Percentiles rank a stretch among this genome's conserved stretches.
Evolutionary conservation across 2,329 filamentous ascomycete species (phyloP).

Genomic region (Cryoendolithus antarcticus): DNA sequence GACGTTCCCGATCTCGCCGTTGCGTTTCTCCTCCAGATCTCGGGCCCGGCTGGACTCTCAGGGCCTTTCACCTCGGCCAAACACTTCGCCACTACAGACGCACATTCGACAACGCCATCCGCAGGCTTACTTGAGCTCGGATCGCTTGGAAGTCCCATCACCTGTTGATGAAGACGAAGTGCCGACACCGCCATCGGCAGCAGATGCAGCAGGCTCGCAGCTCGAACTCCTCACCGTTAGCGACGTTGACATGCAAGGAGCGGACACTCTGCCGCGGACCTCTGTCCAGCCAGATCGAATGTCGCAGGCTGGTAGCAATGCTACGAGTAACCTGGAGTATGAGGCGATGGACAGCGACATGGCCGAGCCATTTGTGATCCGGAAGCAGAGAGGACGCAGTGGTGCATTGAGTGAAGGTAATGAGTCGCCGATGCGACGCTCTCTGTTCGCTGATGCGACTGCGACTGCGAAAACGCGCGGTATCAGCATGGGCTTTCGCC

Average conservation of each 20-base stretch:
- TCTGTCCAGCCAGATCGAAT: background rate
- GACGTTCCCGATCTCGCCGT: too few relatives aligned
- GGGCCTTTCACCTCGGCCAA: slow-evolving; percentile 8
- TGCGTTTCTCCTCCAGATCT: too few relatives aligned
- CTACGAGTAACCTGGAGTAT: too few relatives aligned
- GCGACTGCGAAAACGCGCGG: slow-evolving; percentile 19
- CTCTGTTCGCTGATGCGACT: too few relatives aligned
- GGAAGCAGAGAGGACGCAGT: slow-evolving; percentile 24
- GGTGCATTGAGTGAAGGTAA: slow-evolving; percentile 22
- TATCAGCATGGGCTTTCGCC: slow-evolving; percentile 36
- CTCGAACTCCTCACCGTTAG: slow-evolving; percentile 24
- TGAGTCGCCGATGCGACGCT: slow-evolving; percentile 11
- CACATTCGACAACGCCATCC: slow-evolving; percentile 21
- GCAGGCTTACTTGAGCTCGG: slow-evolving; percentile 17
- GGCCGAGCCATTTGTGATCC: slow-evolving; percentile 15
- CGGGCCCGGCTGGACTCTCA: too few relatives aligned
- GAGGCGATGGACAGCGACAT: background rate
- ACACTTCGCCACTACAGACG: slow-evolving; percentile 10
- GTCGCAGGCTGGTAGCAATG: too few relatives aligned
- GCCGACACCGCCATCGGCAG: slow-evolving; percentile 22
- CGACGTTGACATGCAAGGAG: slow-evolving; percentile 21
- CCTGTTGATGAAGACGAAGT: slow-evolving; percentile 25
- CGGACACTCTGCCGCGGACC: slow-evolving; percentile 1
- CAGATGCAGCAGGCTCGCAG: slow-evolving; percentile 23
- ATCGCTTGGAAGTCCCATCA: slow-evolving; percentile 21